Conservation (phyloP, 352 stramenopile species). For the Phytophthora fragariae region DNA sequence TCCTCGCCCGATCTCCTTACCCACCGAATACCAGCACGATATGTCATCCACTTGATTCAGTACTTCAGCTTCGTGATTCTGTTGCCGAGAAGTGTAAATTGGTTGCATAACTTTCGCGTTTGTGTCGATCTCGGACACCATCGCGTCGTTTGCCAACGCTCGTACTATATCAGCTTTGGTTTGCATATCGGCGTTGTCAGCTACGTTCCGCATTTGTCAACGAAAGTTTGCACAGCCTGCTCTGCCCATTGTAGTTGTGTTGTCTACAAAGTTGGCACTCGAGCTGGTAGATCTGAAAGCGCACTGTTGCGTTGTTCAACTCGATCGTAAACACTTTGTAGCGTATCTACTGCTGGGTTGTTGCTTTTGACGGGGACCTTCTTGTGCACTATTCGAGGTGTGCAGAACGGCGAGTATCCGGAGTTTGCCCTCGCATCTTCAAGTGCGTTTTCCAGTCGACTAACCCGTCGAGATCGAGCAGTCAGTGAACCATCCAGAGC, state of each 20-base stretch:
- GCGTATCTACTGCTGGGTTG: slow-evolving; percentile 8
- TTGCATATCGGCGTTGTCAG: slow-evolving; percentile 21
- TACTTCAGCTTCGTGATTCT: slow-evolving; percentile 7
- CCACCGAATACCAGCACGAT: slow-evolving; percentile 51
- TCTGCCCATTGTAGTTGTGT: slow-evolving; percentile 18
- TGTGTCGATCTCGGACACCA: not conserved
- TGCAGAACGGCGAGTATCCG: slow-evolving; percentile 4
- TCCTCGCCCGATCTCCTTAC: slow-evolving; percentile 55
- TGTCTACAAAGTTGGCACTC: slow-evolving; percentile 13
- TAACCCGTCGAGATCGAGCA: slow-evolving; percentile 12
- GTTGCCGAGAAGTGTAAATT: not conserved
- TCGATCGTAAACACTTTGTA: slow-evolving; percentile 28
- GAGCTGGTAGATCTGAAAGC: not conserved
- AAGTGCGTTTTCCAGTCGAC: slow-evolving; percentile 31
- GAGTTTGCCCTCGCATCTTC: slow-evolving; percentile 20
- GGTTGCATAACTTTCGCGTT: not conserved
- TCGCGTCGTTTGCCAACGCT: slow-evolving; percentile 10
- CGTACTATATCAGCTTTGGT: slow-evolving; percentile 13
- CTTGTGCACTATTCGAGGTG: not conserved
- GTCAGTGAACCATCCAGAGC: not conserved
- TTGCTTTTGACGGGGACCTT: slow-evolving; percentile 2
- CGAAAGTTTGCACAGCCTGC: slow-evolving; percentile 27
- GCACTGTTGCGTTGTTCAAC: slow-evolving; percentile 25
- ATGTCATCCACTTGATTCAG: slow-evolving; percentile 30
- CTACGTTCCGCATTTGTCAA: slow-evolving; percentile 27